Evolutionary conservation across 2,329 filamentous ascomycete species (phyloP), one percentile per base, ranked within the genome.

Genomic region (Fusarium mangiferae): DNA sequence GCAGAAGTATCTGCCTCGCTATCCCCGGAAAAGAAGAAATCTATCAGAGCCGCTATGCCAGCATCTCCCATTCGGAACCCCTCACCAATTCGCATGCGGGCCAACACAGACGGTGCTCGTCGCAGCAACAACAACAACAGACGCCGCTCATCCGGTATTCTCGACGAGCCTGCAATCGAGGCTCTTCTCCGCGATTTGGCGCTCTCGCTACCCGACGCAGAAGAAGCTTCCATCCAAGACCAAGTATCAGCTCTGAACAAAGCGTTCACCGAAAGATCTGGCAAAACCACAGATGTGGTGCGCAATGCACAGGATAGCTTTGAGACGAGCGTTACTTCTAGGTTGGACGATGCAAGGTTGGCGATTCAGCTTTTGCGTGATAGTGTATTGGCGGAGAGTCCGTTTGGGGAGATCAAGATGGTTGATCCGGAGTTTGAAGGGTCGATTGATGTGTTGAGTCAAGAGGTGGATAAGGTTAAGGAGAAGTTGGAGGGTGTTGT

Each of bases 391-490:
- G 86, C 87, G 1, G 88, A 90, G 74, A 88, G 84, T 36, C 80
- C 84, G 9, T 89, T 84, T 74, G 82, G 82, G 0, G 78, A 83
- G n/a, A 83, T 89, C 9, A 82, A 82, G 46, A 83, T 91, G 11
- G 80, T 85, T 11, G 89, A 91, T 72, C 83, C 86, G 0, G 87
- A 89, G 35, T 85, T 89, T 42, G 86, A 89, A 62, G 82, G 79
- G 6, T 86, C 85, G 4, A 85, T 90, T n/a, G 78, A 79, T 1
- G 82, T 88, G 17, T 73, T 89, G 60, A 78, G 78, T 2, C 82
- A 85, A 56, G 87, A 88, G 78, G 81, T 87, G 51, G 81, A 81
- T 5, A 82, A 82, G 62, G 79, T 85, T 2, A 80, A 78, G 51
- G 80, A 80, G 35, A 83, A 82, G 57, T 72, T 89, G 30, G 80